A percentile compares a stretch with the other conserved stretches of the same genome.
These are phyloP conservation scores for Herpetomonas muscarum DNA, from an alignment of 208 protist genomes.

Conservation along the genomic window DNA sequence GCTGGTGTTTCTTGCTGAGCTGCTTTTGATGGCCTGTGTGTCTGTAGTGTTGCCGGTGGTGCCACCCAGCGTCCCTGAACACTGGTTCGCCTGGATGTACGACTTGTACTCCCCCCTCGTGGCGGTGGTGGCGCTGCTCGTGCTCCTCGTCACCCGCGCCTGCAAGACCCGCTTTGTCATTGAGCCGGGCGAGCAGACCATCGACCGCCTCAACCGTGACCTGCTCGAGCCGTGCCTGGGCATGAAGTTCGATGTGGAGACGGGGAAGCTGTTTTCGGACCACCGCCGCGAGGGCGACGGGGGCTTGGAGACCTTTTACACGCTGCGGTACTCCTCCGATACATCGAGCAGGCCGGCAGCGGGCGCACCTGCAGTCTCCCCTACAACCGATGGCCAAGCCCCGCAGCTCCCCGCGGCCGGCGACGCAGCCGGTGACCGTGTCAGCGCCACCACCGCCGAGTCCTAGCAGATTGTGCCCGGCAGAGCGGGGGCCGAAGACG, in stretches of 20 bases:
- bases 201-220: slow-evolving; percentile 67
- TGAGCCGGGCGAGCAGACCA: slow-evolving; percentile 69
- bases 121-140: slow-evolving; percentile 32
- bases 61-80: slow-evolving; percentile 6
- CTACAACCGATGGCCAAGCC: too few relatives aligned
- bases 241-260: slow-evolving; percentile 60
- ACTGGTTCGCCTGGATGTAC: slow-evolving; percentile 6
- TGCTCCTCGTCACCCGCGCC: slow-evolving; percentile 57
- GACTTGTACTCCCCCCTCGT: slow-evolving; percentile 9
- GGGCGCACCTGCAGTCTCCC: too few relatives aligned
- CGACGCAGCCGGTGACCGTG: too few relatives aligned
- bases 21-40: slow-evolving; percentile 34
- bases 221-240: slow-evolving; percentile 82
- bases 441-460: too few relatives aligned
- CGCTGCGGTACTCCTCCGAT: slow-evolving; percentile 32
- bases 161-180: slow-evolving; percentile 75
- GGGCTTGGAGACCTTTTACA: slow-evolving; percentile 43
- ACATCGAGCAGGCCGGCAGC: too few relatives aligned
- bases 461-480: too few relatives aligned
- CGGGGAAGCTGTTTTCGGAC: slow-evolving; percentile 72
- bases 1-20: slow-evolving; percentile 53
- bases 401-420: too few relatives aligned
- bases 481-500: too few relatives aligned
- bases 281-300: slow-evolving; percentile 18
- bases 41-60: slow-evolving; percentile 37